Percentiles rank a stretch among this genome's conserved stretches.
These are phyloP conservation scores for Omphalotus guepiniiformis DNA, from an alignment of 768 basidiomycete species.

Conservation along the genomic window DNA sequence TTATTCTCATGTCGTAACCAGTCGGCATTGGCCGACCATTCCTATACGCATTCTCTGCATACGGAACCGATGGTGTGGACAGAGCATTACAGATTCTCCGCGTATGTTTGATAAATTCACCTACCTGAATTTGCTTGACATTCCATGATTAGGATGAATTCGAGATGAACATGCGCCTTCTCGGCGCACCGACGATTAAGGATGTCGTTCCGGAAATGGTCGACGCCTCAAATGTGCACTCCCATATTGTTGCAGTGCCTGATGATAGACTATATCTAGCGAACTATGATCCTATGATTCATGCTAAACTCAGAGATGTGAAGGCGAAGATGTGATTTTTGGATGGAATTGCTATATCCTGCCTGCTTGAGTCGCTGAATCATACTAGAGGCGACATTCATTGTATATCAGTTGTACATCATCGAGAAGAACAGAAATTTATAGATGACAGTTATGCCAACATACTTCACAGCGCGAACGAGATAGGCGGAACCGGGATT, in stretches of 20 bases:
- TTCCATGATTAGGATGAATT: slow-evolving; percentile 74
- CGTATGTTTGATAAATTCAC: slow-evolving; percentile 33
- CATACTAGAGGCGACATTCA: not conserved
- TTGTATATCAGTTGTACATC: not conserved
- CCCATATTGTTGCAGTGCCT: slow-evolving; percentile 66
- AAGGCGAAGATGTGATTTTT: slow-evolving; percentile 34
- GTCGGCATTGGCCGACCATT: slow-evolving; percentile 87
- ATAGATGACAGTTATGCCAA: slow-evolving; percentile 1
- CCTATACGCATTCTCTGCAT: slow-evolving; percentile 84
- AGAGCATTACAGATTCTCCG: slow-evolving; percentile 75
- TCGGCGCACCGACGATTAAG: slow-evolving; percentile 77
- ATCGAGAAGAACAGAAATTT: slow-evolving; percentile 2
- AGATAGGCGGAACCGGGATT: too few relatives aligned
- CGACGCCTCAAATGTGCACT: slow-evolving; percentile 65
- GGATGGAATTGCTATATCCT: not conserved
- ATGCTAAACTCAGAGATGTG: slow-evolving; percentile 36
- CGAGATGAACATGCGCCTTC: slow-evolving; percentile 93
- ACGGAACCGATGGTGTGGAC: slow-evolving; percentile 85
- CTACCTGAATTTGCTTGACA: not conserved
- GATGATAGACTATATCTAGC: slow-evolving; percentile 68
- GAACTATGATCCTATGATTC: slow-evolving; percentile 56
- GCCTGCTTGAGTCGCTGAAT: not conserved
- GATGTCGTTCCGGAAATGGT: slow-evolving; percentile 90
- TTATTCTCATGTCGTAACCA: slow-evolving; percentile 13
- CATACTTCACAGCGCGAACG: not conserved